These are phyloP conservation scores for Penicillium riverlandense DNA, from an alignment of 495 filamentous ascomycete genomes.

Conservation along the genomic window DNA sequence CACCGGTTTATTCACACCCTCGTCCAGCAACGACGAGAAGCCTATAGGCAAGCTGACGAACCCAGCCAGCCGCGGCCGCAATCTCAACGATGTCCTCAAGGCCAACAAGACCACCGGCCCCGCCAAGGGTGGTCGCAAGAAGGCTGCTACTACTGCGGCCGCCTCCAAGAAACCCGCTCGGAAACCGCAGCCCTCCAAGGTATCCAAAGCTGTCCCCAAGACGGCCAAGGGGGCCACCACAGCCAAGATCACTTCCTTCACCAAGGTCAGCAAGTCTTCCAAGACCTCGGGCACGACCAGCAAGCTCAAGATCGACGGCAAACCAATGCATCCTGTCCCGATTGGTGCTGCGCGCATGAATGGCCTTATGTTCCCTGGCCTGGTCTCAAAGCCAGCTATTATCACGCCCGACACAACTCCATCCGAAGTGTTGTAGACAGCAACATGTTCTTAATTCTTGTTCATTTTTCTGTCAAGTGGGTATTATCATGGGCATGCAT, in stretches of 20 bases:
- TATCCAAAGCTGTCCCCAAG: conserved; percentile 12
- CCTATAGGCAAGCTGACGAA: conserved; percentile 13
- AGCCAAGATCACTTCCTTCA: conserved; percentile 29
- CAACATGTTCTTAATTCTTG: background rate
- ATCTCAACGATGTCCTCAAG: conserved; percentile 24
- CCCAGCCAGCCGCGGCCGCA: conserved; percentile 23
- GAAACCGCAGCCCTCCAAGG: conserved; percentile 5
- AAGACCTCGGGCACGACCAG: conserved; percentile 9
- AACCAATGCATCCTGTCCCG: conserved; percentile 34
- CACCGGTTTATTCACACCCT: conserved; percentile 58
- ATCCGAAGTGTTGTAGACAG: too few relatives aligned
- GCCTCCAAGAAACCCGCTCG: conserved; percentile 9
- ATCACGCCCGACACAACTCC: too few relatives aligned
- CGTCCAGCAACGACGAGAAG: conserved; percentile 39
- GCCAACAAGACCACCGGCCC: conserved; percentile 4
- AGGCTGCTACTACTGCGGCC: conserved; percentile 14
- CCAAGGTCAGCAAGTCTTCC: conserved; percentile 31
- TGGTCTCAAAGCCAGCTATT: conserved; percentile 6
- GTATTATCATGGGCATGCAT: too few relatives aligned
- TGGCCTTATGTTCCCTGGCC: conserved; percentile 20
- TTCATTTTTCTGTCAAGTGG: background rate
- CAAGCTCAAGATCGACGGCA: conserved; percentile 20
- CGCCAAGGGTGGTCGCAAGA: conserved; percentile 16
- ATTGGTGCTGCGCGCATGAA: conserved; percentile 37
- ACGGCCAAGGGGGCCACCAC: conserved; percentile 11